Evolutionary conservation across 208 protist species (phyloP), one percentile per base, ranked within the genome.

Genomic region (Trypanosoma mega): DNA sequence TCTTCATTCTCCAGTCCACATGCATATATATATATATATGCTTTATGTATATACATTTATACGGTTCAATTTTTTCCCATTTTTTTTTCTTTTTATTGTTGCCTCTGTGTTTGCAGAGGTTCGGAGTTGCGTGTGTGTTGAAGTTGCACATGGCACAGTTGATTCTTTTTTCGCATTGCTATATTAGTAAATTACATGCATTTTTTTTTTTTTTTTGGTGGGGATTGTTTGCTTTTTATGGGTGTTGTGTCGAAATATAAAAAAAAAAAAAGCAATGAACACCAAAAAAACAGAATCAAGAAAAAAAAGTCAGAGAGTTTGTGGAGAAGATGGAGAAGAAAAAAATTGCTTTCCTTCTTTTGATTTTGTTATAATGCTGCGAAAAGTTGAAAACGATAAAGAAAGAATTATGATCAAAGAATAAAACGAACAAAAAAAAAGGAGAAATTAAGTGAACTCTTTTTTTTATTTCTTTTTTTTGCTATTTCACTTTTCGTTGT

Each of bases 401-500:
- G 12, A 39, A 39, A 39, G 12, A 39, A 39, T 12, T 39, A 16
- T 39, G 34, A 16, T 16, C 12, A 39, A 39, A 39, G 34, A 39
- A 39, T 16, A 16, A 12, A 12, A 16, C 12, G 6, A 39, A 16
- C 12, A 6, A 16, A 16, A 6, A 16, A 12, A 39, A 39, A 12
- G 6, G 34, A 16, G 6, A 12, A 6, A 16, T 45, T 37, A 26
- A 31, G 26, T 34, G 21, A 36, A 33, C 31, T 29, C 39, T 26
- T 57, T 48, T 47, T 30, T 49, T 48, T 66, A 16, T 37, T 20
- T 37, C 50, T 29, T 51, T 39, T 16, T 39, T 56, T 20, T 43
- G 1, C 31, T 20, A 34, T 2, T 5, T 33, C 29, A 33, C 51
- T 48, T 41, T 24, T 44, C n/a, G n/a, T n/a, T n/a, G n/a, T n/a